Conservation (phyloP, 352 stramenopile species). For the Globisporangium nodosum region DNA sequence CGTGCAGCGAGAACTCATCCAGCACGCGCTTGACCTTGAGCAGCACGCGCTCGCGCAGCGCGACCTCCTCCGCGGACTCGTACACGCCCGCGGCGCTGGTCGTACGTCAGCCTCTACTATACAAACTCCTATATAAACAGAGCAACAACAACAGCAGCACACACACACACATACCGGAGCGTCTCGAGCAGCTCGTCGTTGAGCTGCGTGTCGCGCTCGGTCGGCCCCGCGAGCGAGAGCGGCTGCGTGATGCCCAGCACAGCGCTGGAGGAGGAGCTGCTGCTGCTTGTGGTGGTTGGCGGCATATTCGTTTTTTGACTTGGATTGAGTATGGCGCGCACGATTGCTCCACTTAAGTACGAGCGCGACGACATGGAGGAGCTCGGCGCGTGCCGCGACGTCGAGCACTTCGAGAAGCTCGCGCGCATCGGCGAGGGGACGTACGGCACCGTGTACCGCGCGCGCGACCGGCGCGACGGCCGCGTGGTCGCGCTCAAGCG, state of each 20-base stretch:
- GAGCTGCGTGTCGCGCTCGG: slow-evolving; percentile 57
- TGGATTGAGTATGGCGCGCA: too few species aligned
- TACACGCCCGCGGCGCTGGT: slow-evolving; percentile 58
- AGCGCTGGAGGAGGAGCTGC: neutral
- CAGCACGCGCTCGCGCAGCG: slow-evolving; percentile 59
- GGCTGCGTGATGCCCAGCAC: slow-evolving; percentile 29
- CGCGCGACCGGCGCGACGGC: slow-evolving; percentile 50
- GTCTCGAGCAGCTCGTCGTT: slow-evolving; percentile 63
- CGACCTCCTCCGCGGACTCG: slow-evolving; percentile 64
- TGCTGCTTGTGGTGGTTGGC: too few species aligned
- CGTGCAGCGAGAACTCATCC: slow-evolving; percentile 74
- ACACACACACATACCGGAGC: slow-evolving; percentile 30
- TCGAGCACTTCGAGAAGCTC: slow-evolving; percentile 68
- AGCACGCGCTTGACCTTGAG: slow-evolving; percentile 55
- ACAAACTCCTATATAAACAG: neutral
- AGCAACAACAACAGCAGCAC: neutral
- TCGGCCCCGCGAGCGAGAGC: slow-evolving; percentile 64
- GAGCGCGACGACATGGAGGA: too few species aligned
- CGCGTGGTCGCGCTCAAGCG: slow-evolving; percentile 87
- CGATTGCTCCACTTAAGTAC: too few species aligned
- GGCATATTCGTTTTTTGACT: too few species aligned
- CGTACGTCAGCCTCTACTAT: neutral
- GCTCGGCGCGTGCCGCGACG: slow-evolving; percentile 30
- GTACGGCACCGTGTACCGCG: slow-evolving; percentile 89
- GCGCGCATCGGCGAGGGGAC: slow-evolving; percentile 81